Conservation (phyloP, 495 filamentous ascomycete species). For the Penicillium turbatum region DNA sequence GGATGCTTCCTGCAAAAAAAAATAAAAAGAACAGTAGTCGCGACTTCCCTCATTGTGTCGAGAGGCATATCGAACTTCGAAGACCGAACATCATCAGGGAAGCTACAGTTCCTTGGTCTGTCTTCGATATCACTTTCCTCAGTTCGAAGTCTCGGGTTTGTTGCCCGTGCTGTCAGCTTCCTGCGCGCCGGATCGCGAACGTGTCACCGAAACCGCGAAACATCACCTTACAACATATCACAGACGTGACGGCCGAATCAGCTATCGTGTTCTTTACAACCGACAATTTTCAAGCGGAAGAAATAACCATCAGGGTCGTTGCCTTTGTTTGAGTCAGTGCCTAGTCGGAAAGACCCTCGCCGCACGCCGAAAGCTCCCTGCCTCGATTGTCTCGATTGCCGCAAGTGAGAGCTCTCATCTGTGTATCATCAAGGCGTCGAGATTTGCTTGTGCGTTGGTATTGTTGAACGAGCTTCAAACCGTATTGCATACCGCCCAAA, state of each 20-base stretch:
- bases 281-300: background rate
- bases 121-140: background rate
- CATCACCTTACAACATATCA: slow-evolving; percentile 3
- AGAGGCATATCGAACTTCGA: background rate
- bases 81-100: slow-evolving; percentile 1
- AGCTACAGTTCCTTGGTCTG: background rate
- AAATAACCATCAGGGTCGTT: background rate
- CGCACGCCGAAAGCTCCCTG: background rate
- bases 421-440: background rate
- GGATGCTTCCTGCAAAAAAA: slow-evolving; percentile 4
- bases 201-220: slow-evolving; percentile 22
- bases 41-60: background rate
- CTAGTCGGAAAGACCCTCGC: slow-evolving; percentile 2
- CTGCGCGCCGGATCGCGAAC: slow-evolving; percentile 24
- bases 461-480: background rate
- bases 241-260: slow-evolving; percentile 10
- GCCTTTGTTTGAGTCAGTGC: background rate
- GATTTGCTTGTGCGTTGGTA: background rate
- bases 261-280: slow-evolving; percentile 2
- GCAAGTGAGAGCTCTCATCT: background rate
- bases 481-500: slow-evolving; percentile 5
- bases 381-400: slow-evolving; percentile 1
- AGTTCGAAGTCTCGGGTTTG: background rate
- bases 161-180: slow-evolving; percentile 7
- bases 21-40: slow-evolving; percentile 3